Base-by-base conservation (phyloP, 106 monocot species). In the Dendrobium officinale region DNA sequence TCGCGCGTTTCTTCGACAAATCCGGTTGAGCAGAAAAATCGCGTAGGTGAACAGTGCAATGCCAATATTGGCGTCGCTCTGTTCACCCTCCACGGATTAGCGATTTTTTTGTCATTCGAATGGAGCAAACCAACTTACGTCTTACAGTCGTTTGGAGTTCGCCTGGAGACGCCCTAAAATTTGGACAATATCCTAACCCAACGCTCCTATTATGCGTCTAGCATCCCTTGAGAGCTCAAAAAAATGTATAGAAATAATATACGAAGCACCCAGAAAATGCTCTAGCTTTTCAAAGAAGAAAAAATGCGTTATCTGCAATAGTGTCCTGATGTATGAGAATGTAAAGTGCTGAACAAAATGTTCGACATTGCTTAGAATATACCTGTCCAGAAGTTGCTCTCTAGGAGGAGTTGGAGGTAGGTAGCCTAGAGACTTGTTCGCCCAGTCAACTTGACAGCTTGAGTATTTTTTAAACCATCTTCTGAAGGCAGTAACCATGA, bases 321-420 rank as follows among this genome's bases (percentile, higher is more conserved):
- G 58, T 3, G 17, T 58, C 58, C 58, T 58, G 58, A 58, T 20
- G 58, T 19, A 6, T 66, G n/a, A 4, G 64, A 26, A 66, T 66
- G 26, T 26, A n/a, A 26, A 66, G 26, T 15, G 64, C 15, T 2
- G 9, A 24, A 26, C 51, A 66, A 66, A 66, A 24, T 66, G 64
- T 66, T 26, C 24, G 26, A 66, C 2, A 10, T 66, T 58, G 58
- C 58, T 26, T 66, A 45, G 54, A 31, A 10, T 29, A 33, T 84
- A 94, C 96, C 96, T 92, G 80, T 97, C 94, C 94, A 97, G 79
- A 49, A 97, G 87, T 64, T 97, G 90, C 79, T 97, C 94, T 81
- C 77, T 94, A 0, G 92, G 85, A 74, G 90, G 92, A 17, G 89
- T 88, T 55, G 94, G 90, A 16, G 92, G 92, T 27, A 96, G 93